Base-by-base conservation (phyloP, 2,329 filamentous ascomycete genomes). In the Pyrenochaeta sp. region DNA sequence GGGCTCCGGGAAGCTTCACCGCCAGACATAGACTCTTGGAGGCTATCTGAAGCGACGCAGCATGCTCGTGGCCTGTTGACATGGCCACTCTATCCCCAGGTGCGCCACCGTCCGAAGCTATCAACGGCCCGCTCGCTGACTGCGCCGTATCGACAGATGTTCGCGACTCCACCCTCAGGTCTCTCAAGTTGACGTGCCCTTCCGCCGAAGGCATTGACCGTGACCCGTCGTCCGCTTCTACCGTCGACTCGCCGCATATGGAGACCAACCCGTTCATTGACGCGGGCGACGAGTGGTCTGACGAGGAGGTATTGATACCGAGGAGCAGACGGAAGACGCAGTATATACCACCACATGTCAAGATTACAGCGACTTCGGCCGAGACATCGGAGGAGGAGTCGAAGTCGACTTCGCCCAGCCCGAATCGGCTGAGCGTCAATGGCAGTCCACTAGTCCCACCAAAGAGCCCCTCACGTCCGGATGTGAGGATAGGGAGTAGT, bases 291-390 rank as follows among this genome's bases (percentile, higher is more conserved):
- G 75, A 76, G 46, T 77, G 75, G 75, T 75, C 73, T 2, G 75
- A 77, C 43, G 75, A 77, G 54, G 75, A 77, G 58, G 66, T 71
- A 52, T 61, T 77, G 64, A 68, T 77, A 45, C 72, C 74, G 24
- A 72, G 74, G 58, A 65, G 57, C 13, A 66, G 66, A 22, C 57
- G 65, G 7, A 72, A 69, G 50, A 68, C 69, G 19, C 69, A 67
- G 27, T 75, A 75, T 40, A 66, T 73, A 13, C 72, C 73, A 12
- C 68, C 71, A 13, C 61, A 65, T 48, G 64, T 72, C 27, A 69
- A 70, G 42, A 57, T 67, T 32, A 65, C 66, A 5, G 55, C 62
- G 2, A 62, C 60, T n/a, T 61, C 64, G 12, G 60, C 64, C 22
- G 67, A 72, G 32, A 67, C 69, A 30, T 71, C 69, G 1, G 72